Conservation (phyloP, 352 stramenopile genomes). For the Globisporangium lucens region DNA sequence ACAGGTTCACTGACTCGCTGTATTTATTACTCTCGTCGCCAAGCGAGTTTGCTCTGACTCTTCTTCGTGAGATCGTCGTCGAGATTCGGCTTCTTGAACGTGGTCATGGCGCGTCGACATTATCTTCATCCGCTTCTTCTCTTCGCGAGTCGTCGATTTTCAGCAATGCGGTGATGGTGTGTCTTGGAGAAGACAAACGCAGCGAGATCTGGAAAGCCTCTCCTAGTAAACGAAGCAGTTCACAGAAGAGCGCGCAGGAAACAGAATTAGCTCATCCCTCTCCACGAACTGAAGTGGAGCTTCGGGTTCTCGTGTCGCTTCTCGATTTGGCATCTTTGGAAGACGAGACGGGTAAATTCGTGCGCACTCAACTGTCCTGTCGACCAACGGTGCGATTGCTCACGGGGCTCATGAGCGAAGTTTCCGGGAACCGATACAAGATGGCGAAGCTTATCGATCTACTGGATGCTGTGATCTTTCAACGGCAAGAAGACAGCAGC, state of each 20-base stretch:
- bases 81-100: slow-evolving; percentile 3
- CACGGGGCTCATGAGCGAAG: slow-evolving; percentile 20
- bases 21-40: slow-evolving; percentile 10
- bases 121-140: not conserved
- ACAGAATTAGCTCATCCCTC: slow-evolving; percentile 4
- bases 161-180: slow-evolving; percentile 13
- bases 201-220: slow-evolving; percentile 1
- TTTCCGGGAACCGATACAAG: slow-evolving; percentile 18
- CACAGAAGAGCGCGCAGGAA: not conserved
- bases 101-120: not conserved
- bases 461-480: slow-evolving; percentile 28
- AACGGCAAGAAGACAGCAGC: slow-evolving; percentile 16
- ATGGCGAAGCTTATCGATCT: slow-evolving; percentile 37
- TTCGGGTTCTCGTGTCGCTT: slow-evolving; percentile 23
- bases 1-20: slow-evolving; percentile 4
- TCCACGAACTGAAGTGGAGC: slow-evolving; percentile 9
- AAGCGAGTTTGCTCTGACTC: slow-evolving; percentile 3
- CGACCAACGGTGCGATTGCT: slow-evolving; percentile 32
- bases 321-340: slow-evolving; percentile 20
- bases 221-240: not conserved
- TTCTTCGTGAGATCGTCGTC: slow-evolving; percentile 10
- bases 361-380: slow-evolving; percentile 39
- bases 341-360: slow-evolving; percentile 33
- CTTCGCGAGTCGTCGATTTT: slow-evolving; percentile 6
- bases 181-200: slow-evolving; percentile 11